Conservation (phyloP, 1,139 yeast genomes). For the Candida sanyaensis region DNA sequence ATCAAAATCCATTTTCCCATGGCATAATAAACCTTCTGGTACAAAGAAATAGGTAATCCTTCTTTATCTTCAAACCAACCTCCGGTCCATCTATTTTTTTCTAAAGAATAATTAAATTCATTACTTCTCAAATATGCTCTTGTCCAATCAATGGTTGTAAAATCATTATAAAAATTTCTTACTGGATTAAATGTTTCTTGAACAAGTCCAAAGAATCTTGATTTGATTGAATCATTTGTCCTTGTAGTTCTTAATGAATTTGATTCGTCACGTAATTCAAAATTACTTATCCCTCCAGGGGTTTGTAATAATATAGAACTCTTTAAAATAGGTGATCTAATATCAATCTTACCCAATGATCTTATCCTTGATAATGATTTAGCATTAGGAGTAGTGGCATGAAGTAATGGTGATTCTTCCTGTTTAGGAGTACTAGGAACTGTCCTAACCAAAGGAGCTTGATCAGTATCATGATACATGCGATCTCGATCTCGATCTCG, state of each 20-base stretch:
- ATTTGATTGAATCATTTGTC: slow-evolving; percentile 21
- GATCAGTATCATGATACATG: neutral
- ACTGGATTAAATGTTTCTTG: slow-evolving; percentile 22
- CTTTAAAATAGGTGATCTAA: slow-evolving; percentile 20
- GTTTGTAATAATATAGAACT: slow-evolving; percentile 12
- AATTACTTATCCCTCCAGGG: slow-evolving; percentile 12
- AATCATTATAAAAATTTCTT: slow-evolving; percentile 56
- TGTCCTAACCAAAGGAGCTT: slow-evolving; percentile 6
- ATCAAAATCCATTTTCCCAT: slow-evolving; percentile 53
- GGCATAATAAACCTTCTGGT: slow-evolving; percentile 25
- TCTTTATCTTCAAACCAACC: slow-evolving; percentile 1
- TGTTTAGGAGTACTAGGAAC: slow-evolving; percentile 14
- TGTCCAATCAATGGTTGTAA: slow-evolving; percentile 72
- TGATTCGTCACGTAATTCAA: slow-evolving; percentile 6
- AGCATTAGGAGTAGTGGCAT: neutral
- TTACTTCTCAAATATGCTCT: slow-evolving; percentile 53
- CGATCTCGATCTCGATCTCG: neutral
- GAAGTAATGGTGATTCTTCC: neutral
- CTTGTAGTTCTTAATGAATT: slow-evolving; percentile 20
- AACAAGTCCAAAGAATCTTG: slow-evolving; percentile 19
- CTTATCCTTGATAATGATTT: slow-evolving; percentile 17
- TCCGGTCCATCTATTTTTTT: slow-evolving; percentile 14
- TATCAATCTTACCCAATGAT: slow-evolving; percentile 25
- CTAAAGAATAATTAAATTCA: slow-evolving; percentile 42
- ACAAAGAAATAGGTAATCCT: slow-evolving; percentile 21